phyloP scores from a whole-genome alignment of 176 grass and related monocot genomes.

The Musa beccarii region DNA sequence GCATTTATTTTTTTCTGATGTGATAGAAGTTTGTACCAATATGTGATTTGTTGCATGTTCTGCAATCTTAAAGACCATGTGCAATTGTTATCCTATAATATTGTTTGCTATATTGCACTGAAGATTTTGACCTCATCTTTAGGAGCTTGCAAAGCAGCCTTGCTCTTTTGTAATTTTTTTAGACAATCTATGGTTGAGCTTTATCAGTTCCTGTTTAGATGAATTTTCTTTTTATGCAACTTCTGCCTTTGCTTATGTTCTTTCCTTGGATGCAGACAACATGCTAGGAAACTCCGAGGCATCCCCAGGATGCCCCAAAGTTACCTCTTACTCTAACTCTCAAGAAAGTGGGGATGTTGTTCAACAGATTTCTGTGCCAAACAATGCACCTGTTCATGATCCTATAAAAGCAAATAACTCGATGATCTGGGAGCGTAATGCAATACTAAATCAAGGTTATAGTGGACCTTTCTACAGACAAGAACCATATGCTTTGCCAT shows the following conservation, averaged over 20 bases:
- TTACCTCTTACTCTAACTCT: conserved; percentile 49
- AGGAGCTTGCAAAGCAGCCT: too few relatives aligned
- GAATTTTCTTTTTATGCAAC: not conserved
- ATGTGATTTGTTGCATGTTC: not conserved
- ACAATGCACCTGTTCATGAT: conserved; percentile 23
- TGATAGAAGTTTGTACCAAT: too few relatives aligned
- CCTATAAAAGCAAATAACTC: conserved; percentile 26
- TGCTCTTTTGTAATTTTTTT: too few relatives aligned
- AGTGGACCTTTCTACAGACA: conserved; percentile 43
- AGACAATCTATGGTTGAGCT: too few relatives aligned
- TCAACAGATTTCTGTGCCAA: conserved; percentile 46
- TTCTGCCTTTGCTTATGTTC: conserved; percentile 23
- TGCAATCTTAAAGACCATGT: not conserved
- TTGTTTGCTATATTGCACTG: not conserved
- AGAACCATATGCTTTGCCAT: conserved; percentile 49
- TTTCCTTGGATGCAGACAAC: conserved; percentile 51
- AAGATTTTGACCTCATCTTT: not conserved
- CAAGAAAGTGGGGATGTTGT: conserved; percentile 42
- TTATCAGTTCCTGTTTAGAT: not conserved
- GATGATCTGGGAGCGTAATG: conserved; percentile 30
- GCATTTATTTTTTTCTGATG: too few relatives aligned
- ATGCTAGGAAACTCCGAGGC: conserved; percentile 78
- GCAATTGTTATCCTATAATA: not conserved
- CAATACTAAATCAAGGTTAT: conserved; percentile 43
- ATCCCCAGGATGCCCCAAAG: conserved; percentile 49